Base-by-base conservation (phyloP, 2,329 filamentous ascomycete genomes). In the Ophiognomonia clavigignenti-juglandacearum region DNA sequence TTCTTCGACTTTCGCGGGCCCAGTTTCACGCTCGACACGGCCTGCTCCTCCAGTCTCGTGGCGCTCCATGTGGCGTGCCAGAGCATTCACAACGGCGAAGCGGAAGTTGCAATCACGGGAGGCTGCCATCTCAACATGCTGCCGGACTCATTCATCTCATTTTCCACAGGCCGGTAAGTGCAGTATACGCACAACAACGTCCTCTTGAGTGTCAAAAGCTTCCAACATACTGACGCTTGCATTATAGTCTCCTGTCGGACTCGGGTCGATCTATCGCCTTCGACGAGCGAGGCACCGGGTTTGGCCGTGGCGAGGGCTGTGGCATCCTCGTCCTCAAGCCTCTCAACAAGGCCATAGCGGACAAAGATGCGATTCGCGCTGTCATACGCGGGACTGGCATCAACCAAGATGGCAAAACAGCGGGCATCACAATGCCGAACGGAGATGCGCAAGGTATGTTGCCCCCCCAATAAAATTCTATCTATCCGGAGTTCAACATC, bases 221-320 rank as follows among this genome's bases (percentile, higher is more conserved):
- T 1, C 6, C 34, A 6, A 4, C 19, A 10, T 20, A 23, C 35
- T 22, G 11, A 51, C 36, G 29, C 59, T n/a, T 29, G 2, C 60
- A 18, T 53, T 71, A 57, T n/a, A 40, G 44, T 4, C 56, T 78
- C 39, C 69, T 82, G 20, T 75, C 74, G 1, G 70, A 76, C 24
- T 69, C 70, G 0, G 76, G 76, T 2, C 66, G 71, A 31, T 79
- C 72, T 13, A 71, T 69, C 41, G 74, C 75, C 24, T 78, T 72
- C 53, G 77, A 78, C 54, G 59, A 61, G 16, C 62, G 66, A 39
- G 78, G 72, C 5, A 72, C 72, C 32, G 83, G 82, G 0, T 86
- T 82, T 54, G 79, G 73, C 0, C 72, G 81, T 9, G 82, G 78
- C 8, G 81, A 85, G 54, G 81, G 79, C 4, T 71, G 74, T 18